Percentiles rank a stretch among this genome's conserved stretches.
These are phyloP conservation scores for Ensete glaucum DNA, from an alignment of 176 grass and related monocot genomes.

Conservation along the genomic window DNA sequence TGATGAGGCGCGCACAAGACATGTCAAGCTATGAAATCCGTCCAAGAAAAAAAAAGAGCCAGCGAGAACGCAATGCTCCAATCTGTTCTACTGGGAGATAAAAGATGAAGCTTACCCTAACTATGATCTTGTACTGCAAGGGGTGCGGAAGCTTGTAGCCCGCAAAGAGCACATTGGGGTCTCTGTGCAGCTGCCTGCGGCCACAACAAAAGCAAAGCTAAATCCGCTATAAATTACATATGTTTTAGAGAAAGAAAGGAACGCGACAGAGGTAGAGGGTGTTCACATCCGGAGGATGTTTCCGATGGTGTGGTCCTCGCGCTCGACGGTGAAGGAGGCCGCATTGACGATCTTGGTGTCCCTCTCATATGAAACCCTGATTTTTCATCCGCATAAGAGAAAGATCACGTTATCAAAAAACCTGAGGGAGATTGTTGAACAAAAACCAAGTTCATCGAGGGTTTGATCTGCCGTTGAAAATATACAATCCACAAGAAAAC, in stretches of 20 bases:
- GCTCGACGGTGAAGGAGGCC: constrained; percentile 38
- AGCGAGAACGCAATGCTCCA: neutral
- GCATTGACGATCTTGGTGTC: constrained; percentile 53
- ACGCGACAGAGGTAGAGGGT: neutral
- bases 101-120: constrained; percentile 25
- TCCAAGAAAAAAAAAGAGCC: no score
- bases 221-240: no score
- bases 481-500: neutral
- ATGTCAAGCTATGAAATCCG: no score
- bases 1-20: neutral
- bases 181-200: constrained; percentile 41
- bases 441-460: no score
- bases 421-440: neutral
- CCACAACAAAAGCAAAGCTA: neutral
- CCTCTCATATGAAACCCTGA: constrained; percentile 47
- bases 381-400: neutral
- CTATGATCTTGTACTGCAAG: constrained; percentile 45
- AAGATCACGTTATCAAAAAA: neutral
- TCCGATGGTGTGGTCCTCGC: constrained; percentile 46
- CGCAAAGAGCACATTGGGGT: constrained; percentile 48
- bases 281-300: constrained; percentile 41
- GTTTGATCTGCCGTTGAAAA: no score
- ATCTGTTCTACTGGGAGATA: neutral
- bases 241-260: no score
- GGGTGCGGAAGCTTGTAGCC: constrained; percentile 52